Base-by-base conservation (phyloP, 2,329 filamentous ascomycete species). In the Neofusicoccum laricinum region DNA sequence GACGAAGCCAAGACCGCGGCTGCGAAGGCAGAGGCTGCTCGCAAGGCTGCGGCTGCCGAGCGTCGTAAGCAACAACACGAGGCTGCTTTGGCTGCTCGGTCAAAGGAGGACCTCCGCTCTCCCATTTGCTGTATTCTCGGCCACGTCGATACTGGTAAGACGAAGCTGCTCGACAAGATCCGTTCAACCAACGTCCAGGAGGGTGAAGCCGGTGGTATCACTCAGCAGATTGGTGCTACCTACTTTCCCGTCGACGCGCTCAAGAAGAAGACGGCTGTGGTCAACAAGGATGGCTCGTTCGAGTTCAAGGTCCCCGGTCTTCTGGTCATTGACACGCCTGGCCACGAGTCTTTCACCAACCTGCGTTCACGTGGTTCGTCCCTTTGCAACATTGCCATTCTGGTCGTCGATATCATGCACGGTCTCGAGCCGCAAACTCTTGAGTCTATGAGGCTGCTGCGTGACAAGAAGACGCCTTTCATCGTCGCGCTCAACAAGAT, bases 321-420 rank as follows among this genome's bases (percentile, higher is more conserved):
- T 63, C 82, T 99, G 69, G 88, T 99, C 73, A 99, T 99, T 74
- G 95, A 99, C 80, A 99, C 95, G 0, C 96, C 95, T 73, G 95
- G 95, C 82, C 95, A 99, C 93, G 95, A 99, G 87, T 99, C 95
- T 73, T 99, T 99, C 87, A 97, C 94, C 68, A 99, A 99, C 81
- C 82, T 99, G 69, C 91, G 96, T 74, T 97, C 94, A 70, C 89
- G 96, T 81, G 95, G 95, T 81, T 98, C 95, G 45, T 98, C 93
- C 14, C 91, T 99, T 65, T 99, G 96, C 80, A 99, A 99, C 83
- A 99, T 99, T 80, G 95, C 95, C 72, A 99, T 99, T 76, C 83
- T 99, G 69, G 96, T 99, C 46, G 94, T 99, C 71, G 95, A 99
- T 83, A 99, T 99, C 74, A 98, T 99, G 95, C 95, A 99, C 86